phyloP scores from a whole-genome alignment of 208 protist genomes.

The Leptomonas pyrrhocoris region DNA sequence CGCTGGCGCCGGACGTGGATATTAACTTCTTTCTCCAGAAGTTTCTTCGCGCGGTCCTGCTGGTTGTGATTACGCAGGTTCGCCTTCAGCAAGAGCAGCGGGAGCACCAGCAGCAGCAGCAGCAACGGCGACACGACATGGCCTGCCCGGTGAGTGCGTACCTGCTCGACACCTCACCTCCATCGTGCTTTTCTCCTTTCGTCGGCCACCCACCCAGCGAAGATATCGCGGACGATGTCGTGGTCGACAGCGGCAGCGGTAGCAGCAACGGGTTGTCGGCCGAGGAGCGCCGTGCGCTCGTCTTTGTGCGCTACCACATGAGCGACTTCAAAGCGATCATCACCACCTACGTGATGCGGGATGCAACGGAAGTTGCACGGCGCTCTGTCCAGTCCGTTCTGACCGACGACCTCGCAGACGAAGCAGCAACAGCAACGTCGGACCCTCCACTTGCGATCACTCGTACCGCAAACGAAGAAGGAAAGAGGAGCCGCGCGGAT shows the following conservation, averaged over 20 bases:
- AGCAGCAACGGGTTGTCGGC: conserved; percentile 23
- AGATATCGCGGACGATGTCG: no score
- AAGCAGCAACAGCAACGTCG: not conserved
- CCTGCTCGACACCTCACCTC: not conserved
- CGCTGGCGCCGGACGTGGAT: conserved; percentile 15
- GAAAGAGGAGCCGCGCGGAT: not conserved
- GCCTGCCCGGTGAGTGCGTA: conserved; percentile 8
- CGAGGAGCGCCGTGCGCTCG: conserved; percentile 49
- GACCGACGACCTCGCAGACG: not conserved
- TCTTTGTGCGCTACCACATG: conserved; percentile 49
- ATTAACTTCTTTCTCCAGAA: conserved; percentile 50
- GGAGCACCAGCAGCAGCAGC: conserved; percentile 26
- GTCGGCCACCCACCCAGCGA: not conserved
- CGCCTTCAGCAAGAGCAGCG: conserved; percentile 32
- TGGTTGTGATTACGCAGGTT: conserved; percentile 62
- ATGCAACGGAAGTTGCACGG: conserved; percentile 50
- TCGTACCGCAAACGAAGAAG: not conserved
- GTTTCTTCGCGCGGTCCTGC: conserved; percentile 59
- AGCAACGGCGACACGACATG: conserved; percentile 21
- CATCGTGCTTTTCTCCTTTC: not conserved
- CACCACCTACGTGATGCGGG: conserved; percentile 62
- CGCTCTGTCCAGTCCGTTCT: conserved; percentile 64
- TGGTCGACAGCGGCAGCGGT: not conserved
- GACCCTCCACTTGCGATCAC: not conserved
- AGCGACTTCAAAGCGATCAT: conserved; percentile 45